phyloP scores from a whole-genome alignment of 202 grass and related monocot species.

The Musa balbisiana region DNA sequence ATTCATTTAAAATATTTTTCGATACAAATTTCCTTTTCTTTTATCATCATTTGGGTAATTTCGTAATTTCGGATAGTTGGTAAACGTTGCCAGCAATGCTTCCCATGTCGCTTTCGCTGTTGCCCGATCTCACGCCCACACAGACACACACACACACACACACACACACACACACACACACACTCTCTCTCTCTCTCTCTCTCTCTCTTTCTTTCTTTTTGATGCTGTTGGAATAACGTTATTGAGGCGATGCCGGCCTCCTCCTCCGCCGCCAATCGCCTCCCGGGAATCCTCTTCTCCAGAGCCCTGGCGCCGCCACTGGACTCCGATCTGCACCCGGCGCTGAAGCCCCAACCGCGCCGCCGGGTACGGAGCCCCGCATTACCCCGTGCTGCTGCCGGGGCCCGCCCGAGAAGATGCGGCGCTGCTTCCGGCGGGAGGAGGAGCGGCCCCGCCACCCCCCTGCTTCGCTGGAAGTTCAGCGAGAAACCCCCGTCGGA shows the following conservation, averaged over 20 bases:
- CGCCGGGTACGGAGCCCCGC: conserved; percentile 30
- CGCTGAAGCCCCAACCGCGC: conserved; percentile 30
- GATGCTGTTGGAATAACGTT: conserved; percentile 10
- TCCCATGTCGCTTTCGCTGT: too few relatives aligned
- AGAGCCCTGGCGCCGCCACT: conserved; percentile 34
- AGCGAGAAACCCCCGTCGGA: conserved; percentile 19
- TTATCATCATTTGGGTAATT: too few relatives aligned
- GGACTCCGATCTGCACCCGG: conserved; percentile 5
- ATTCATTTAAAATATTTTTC: too few relatives aligned
- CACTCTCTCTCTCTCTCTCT: too few relatives aligned
- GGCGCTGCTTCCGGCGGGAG: background rate
- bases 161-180: too few relatives aligned
- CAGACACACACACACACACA: too few relatives aligned
- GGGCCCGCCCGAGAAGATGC: conserved; percentile 31
- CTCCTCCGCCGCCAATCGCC: background rate
- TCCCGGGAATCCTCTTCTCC: background rate
- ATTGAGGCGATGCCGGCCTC: background rate
- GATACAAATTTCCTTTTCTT: too few relatives aligned
- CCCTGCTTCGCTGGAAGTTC: conserved; percentile 29
- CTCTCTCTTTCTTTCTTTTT: background rate
- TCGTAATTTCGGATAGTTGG: too few relatives aligned
- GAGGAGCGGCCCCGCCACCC: conserved; percentile 18
- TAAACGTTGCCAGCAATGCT: too few relatives aligned
- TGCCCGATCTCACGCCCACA: too few relatives aligned
- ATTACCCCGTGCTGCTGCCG: conserved; percentile 26